These are phyloP conservation scores for Vickermania ingenoplastis DNA, from an alignment of 208 protist genomes.

Conservation along the genomic window DNA sequence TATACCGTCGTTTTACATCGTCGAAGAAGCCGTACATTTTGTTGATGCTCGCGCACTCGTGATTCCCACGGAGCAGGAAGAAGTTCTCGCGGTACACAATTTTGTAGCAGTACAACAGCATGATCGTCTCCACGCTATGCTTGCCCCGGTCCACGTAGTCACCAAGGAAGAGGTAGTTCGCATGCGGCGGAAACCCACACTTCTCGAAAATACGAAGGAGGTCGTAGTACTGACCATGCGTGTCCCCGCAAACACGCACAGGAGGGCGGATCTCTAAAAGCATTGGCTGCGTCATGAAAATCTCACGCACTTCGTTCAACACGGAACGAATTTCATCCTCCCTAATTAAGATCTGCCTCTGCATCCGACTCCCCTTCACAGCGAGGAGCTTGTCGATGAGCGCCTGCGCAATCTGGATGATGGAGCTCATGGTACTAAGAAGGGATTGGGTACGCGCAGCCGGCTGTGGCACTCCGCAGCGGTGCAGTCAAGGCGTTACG, in stretches of 20 bases:
- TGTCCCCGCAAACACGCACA: too few species aligned
- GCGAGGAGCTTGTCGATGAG: conserved; percentile 72
- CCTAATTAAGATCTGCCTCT: conserved; percentile 58
- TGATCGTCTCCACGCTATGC: too few species aligned
- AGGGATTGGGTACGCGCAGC: neutral
- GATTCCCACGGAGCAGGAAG: too few species aligned
- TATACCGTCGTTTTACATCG: conserved; percentile 94
- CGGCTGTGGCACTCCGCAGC: too few species aligned
- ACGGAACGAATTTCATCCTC: conserved; percentile 81
- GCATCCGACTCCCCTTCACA: conserved; percentile 42
- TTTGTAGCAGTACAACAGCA: conserved; percentile 92
- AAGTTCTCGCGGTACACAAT: conserved; percentile 97
- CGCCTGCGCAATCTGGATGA: conserved; percentile 17
- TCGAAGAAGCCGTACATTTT: too few species aligned
- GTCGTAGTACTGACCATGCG: too few species aligned
- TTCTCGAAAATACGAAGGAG: too few species aligned
- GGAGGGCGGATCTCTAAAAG: conserved; percentile 83
- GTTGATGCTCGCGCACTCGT: too few species aligned
- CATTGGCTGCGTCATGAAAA: conserved; percentile 87
- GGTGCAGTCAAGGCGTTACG: too few species aligned
- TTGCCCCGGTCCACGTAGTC: too few species aligned
- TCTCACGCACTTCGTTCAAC: conserved; percentile 57
- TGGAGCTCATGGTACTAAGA: neutral
- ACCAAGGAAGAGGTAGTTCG: too few species aligned
- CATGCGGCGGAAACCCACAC: conserved; percentile 96